Conservation (phyloP, 164 flowering plant genomes). For the Euptelea pleiosperma region DNA sequence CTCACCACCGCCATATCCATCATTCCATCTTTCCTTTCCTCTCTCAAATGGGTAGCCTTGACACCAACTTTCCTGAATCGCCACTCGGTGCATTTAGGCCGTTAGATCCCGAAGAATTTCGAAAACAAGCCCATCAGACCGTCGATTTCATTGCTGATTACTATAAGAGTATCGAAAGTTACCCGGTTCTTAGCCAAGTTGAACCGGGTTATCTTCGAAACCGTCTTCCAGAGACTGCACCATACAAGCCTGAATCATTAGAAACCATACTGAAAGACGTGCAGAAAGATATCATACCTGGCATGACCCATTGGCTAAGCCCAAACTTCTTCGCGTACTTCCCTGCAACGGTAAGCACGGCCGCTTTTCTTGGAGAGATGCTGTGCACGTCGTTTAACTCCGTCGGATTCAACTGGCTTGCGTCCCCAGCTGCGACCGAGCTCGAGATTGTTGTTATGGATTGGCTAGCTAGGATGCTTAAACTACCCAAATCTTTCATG, state of each 20-base stretch:
- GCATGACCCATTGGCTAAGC: conserved; percentile 61
- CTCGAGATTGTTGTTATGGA: conserved; percentile 59
- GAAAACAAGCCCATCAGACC: conserved; percentile 42
- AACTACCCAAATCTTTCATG: conserved; percentile 44
- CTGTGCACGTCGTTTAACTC: conserved; percentile 47
- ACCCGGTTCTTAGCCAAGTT: conserved; percentile 48
- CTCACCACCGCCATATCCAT: too few species aligned
- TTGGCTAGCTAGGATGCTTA: conserved; percentile 49
- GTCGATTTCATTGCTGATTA: conserved; percentile 61
- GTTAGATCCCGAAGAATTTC: conserved; percentile 46
- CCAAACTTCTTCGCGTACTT: conserved; percentile 67
- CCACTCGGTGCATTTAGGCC: conserved; percentile 29
- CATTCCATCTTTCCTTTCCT: too few species aligned
- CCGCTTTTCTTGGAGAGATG: conserved; percentile 59
- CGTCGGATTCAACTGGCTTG: conserved; percentile 61
- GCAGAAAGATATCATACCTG: conserved; percentile 35
- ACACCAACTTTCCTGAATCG: conserved; percentile 4
- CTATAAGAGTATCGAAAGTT: conserved; percentile 41
- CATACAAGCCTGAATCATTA: conserved; percentile 37
- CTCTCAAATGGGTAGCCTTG: conserved; percentile 36
- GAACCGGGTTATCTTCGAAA: conserved; percentile 41
- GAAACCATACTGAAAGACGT: conserved; percentile 42
- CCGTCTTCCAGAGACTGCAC: conserved; percentile 31
- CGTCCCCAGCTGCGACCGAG: conserved; percentile 69
- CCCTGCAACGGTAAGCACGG: conserved; percentile 51